Base-by-base conservation (phyloP, 495 filamentous ascomycete species). In the Cairneyella variabilis region DNA sequence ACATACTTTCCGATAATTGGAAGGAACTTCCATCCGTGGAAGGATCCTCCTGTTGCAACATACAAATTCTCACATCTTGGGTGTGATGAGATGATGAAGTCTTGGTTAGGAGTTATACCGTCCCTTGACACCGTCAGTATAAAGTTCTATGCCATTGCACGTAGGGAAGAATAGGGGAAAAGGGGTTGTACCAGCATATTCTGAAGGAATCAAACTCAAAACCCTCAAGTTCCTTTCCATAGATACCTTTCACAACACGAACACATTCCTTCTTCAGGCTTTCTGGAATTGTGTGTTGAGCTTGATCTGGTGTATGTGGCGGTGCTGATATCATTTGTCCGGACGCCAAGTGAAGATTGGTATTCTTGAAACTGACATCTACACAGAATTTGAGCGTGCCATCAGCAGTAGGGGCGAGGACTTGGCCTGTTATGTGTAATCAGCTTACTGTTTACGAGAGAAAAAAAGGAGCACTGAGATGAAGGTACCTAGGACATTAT, bases 11-110 rank as follows among this genome's bases (percentile, higher is more conserved):
- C 80, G 32, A 83, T 68, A 5, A 76, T 73, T 1, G 80, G 78
- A 53, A 82, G 69, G 66, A 83, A 83, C 60, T 83, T 83, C 66
- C 68, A 83, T 14, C 69, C 66, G 42, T 76, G 72, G 52, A 72
- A 74, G 16, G 69, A 71, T 9, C 73, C 73, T 10, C 60, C 69
- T 8, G 64, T 70, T 12, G 75, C 75, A 45, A 78, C 48, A 41
- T 66, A 71, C 0, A 78, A 56, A 23, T 73, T 73, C 30, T 69
- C 59, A 30, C 70, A 73, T 23, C 67, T 68, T 0, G 80, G 70
- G 57, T 84, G 81, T 16, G 72, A 65, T 23, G 71, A 73, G 48
- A 83, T 81, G 30, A 81, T 77, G 56, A 80, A 81, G 55, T 81
- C 77, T 21, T 80, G 71, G 51, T 69, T 75, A 1, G 78, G 73